Base-by-base conservation (phyloP, 495 filamentous ascomycete genomes). In the Aspergillus carlsbadensis region DNA sequence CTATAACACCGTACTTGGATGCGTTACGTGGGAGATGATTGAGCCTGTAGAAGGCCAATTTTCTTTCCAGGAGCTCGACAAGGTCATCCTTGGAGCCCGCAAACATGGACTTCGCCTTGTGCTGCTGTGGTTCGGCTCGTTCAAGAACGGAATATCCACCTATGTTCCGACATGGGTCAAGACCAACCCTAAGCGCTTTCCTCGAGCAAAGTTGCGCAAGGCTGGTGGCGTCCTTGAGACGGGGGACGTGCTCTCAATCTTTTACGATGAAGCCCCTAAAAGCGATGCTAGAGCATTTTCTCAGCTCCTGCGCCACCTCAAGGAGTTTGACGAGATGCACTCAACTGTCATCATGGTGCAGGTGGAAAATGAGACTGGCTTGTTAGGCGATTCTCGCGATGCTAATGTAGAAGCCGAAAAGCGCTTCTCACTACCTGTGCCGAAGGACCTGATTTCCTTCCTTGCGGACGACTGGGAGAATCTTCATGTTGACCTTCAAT, bases 51-150 rank as follows among this genome's bases (percentile, higher is more conserved):
- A 81, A 62, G 75, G 72, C 11, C 47, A 68, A 18, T 81, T 82
- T 54, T 59, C 69, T 36, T 78, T 81, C 43, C 51, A 54, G 5
- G 68, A 79, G 53, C 67, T 81, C 5, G 74, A 79, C 46, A 56
- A 71, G 53, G 62, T 75, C 29, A 70, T 82, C 34, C 26, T 64
- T 5, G 73, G 64, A 42, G 77, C 76, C 11, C 60, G 74, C 39
- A 43, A 64, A 20, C 65, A 79, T 54, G 70, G 64, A 5, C 34
- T 81, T 29, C 71, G 71, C 42, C 63, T 82, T 0, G 65, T 80
- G 3, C 43, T 80, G 21, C 64, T 80, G n/a, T 80, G 78, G 78
- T 78, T 80, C 65, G 78, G 76, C 2, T 70, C 70, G 1, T 80
- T 77, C 63, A 79, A 81, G 57, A 79, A 80, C 65, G 77, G 71